Evolutionary conservation across 140 eudicot genomes (phyloP), one percentile per base, ranked within the genome.

Genomic region (Flaveria floridana): DNA sequence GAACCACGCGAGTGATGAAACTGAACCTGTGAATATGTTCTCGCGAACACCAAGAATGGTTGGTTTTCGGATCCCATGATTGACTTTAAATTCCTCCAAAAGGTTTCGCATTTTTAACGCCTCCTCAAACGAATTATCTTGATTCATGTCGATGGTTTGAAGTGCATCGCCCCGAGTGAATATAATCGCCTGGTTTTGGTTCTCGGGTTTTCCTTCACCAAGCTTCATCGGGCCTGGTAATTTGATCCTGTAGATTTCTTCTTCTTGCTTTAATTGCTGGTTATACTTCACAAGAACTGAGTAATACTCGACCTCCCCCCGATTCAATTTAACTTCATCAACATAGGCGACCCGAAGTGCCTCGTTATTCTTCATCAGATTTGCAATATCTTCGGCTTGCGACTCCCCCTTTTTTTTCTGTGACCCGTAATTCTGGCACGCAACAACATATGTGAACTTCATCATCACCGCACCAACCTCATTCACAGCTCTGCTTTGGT

Each of bases 121-220:
- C 73, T 93, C 98, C 76, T 93, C 98, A 51, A 93, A 93, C 9
- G 84, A 89, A 69, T 78, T 86, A 74, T 93, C 98, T 77, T 93
- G 98, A 44, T 89, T 93, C 98, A 93, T 93, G 69, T 93, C 98
- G 2, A 93, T 93, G 3, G 98, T 88, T 73, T 93, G 98, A 44
- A 93, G 58, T 2, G 98, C 96, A 47, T 93, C 98, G 10, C 98
- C 98, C 2, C 98, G 85, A 0, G 98, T 93, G 75, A 93, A 93
- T 11, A 93, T 93, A 18, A 93, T 85, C 25, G 98, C 96, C 42
- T 93, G 98, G 77, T 93, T 93, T 76, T 93, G 98, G 78, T 93
- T 93, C 84, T 93, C 98, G 3, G 98, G 98, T 42, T 93, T 93
- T 57, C 98, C 98, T 80, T 89, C 98, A 12, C 98, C 98, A 6